These are phyloP conservation scores for Apiotrichum gamsii DNA, from an alignment of 1,284 basidiomycete species.

Conservation along the genomic window DNA sequence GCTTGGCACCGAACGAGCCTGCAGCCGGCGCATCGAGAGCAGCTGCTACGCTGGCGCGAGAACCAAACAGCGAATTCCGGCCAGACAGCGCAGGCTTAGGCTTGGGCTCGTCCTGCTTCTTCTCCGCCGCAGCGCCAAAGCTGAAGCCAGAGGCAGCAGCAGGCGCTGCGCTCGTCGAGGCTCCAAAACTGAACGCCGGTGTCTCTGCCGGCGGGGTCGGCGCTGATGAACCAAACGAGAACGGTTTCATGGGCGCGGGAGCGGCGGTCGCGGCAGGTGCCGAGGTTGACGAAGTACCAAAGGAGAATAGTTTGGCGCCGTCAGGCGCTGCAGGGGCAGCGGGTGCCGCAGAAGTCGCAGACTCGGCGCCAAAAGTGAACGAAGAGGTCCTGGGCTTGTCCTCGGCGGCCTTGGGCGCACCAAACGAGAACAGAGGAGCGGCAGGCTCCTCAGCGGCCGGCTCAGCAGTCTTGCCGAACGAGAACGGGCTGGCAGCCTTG, in stretches of 20 bases:
- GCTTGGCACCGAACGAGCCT: background rate
- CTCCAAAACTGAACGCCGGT: background rate
- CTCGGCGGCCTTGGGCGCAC: background rate
- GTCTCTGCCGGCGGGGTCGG: slow-evolving; percentile 5
- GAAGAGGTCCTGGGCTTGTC: background rate
- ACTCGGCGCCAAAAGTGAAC: slow-evolving; percentile 5
- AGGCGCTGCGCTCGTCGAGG: background rate
- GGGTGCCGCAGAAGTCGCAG: background rate
- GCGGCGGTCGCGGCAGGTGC: background rate
- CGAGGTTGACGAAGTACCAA: background rate
- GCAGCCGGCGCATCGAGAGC: slow-evolving; percentile 1
- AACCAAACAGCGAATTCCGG: too few species aligned
- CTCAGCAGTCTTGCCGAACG: too few species aligned
- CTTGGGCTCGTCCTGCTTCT: too few species aligned
- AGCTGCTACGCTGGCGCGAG: background rate
- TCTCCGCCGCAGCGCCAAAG: slow-evolving; percentile 1
- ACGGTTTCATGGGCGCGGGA: too few species aligned
- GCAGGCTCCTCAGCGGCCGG: too few species aligned
- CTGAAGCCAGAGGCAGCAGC: background rate
- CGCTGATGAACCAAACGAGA: too few species aligned
- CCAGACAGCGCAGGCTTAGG: too few species aligned
- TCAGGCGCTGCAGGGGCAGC: slow-evolving; percentile 3
- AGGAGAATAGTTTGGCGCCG: background rate
- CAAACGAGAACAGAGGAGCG: background rate
- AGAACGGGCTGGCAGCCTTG: too few species aligned